Evolutionary conservation across 1,139 yeast genomes (phyloP).

Genomic region (Sugiyamaella neomexicana): DNA sequence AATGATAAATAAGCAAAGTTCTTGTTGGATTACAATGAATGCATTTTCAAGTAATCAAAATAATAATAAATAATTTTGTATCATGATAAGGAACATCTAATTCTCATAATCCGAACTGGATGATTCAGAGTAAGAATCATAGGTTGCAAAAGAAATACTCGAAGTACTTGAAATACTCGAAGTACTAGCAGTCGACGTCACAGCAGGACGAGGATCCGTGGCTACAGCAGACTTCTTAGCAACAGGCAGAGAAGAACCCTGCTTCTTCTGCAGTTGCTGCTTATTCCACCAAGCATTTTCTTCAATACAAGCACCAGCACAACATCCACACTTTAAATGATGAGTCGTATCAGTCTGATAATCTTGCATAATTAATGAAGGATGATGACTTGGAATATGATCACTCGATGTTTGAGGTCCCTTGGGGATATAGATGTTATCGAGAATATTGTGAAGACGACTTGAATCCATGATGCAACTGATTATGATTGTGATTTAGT

Average conservation of each 20-base stretch:
- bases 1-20: not conserved
- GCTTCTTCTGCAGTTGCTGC: conserved; percentile 15
- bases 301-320: conserved; percentile 49
- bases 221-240: not conserved
- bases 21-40: not conserved
- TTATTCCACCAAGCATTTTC: conserved; percentile 50
- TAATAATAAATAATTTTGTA: not conserved
- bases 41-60: not conserved
- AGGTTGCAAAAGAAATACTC: conserved; percentile 4
- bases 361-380: conserved; percentile 51
- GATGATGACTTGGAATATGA: conserved; percentile 48
- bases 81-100: not conserved
- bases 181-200: conserved; percentile 17
- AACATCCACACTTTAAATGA: conserved; percentile 50
- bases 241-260: not conserved
- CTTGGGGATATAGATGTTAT: conserved; percentile 49
- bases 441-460: conserved; percentile 42
- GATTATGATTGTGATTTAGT: not conserved
- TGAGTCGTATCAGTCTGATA: conserved; percentile 48
- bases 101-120: conserved; percentile 12
- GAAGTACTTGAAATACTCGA: conserved; percentile 15
- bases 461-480: conserved; percentile 49
- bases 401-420: conserved; percentile 29
- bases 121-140: conserved; percentile 14
- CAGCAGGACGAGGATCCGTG: conserved; percentile 18